Evolutionary conservation across 768 basidiomycete genomes (phyloP), one percentile per base, ranked within the genome.

Genomic region (Tephrocybe sp.): DNA sequence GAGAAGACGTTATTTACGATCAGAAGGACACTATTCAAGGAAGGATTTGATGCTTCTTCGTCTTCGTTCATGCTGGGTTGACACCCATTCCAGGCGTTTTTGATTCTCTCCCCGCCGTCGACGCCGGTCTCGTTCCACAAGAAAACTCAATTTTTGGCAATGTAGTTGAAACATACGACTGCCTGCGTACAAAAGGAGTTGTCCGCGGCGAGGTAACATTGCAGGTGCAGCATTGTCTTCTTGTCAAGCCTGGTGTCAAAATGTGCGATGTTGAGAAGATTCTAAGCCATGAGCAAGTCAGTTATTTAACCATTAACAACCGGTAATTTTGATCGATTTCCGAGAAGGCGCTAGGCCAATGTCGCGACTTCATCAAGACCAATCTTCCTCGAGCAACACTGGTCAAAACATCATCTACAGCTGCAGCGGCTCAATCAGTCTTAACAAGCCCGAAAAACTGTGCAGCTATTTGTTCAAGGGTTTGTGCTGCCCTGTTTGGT

Each of bases 271-370:
- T 92, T 22, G 71, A 74, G 51, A 71, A 65, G 49, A 73, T 92
- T 13, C 60, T 89, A 58, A 92, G 89, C 67, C 89, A 92, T 54
- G 89, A 91, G 62, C 89, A 92, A 72, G 89, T 89, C 48, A 44
- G 60, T 48, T 2, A 42, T 30, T n/a, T 50, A 42, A 39, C 39
- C 6, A 17, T 22, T 9, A 34, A 30, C 9, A 43, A 56, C 34
- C 44, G 45, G 45, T 48, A 10, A 32, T 36, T 20, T 35, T 53
- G 38, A 20, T 31, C 7, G 31, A 11, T 54, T 48, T 22, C 11
- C 30, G n/a, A 45, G 2, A 54, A 91, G 89, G 89, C 89, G 12
- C 66, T 92, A 20, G 89, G 89, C 13, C 89, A 92, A 66, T 92
- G 89, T 64, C 73, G 71, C n/a, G 68, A 62, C 14, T 92, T 87